Conservation (phyloP, 1,284 basidiomycete species). For the Tilletia horrida region DNA sequence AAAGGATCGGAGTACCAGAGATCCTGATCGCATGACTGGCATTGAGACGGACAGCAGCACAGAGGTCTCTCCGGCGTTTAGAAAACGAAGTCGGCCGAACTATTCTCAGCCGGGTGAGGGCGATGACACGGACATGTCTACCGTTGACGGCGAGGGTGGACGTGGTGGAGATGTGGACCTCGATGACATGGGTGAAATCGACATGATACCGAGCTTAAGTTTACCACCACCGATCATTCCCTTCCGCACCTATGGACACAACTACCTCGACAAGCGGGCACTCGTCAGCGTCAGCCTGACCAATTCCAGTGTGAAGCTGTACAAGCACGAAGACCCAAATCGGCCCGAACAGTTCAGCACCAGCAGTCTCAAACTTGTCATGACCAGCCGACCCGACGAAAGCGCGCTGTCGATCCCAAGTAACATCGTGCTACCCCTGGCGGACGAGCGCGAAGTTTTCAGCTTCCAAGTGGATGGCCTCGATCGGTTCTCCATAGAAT, state of each 20-base stretch:
- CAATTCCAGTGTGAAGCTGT: conserved; percentile 50
- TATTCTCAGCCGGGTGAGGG: neutral
- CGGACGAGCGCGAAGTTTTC: conserved; percentile 76
- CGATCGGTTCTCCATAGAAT: conserved; percentile 76
- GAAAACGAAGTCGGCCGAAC: conserved; percentile 3
- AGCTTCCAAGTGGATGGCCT: conserved; percentile 80
- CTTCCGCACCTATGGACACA: conserved; percentile 58
- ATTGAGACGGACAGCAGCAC: conserved; percentile 17
- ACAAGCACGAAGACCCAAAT: conserved; percentile 48
- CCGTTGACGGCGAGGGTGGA: neutral
- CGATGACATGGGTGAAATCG: conserved; percentile 59
- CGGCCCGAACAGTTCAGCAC: conserved; percentile 55
- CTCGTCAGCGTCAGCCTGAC: conserved; percentile 75
- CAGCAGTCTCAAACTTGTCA: conserved; percentile 86
- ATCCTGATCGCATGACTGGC: conserved; percentile 11
- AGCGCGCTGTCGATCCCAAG: conserved; percentile 63
- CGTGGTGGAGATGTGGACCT: conserved; percentile 18
- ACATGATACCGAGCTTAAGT: conserved; percentile 87
- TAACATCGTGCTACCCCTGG: conserved; percentile 69
- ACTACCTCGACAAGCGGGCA: conserved; percentile 72
- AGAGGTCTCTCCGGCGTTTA: conserved; percentile 7
- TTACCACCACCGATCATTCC: conserved; percentile 98
- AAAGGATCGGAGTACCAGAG: neutral
- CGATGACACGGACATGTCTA: conserved; percentile 23
- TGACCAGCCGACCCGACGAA: conserved; percentile 75